A percentile compares a stretch with the other conserved stretches of the same genome.
phyloP scores from a whole-genome alignment of 208 protist species.

The Trypanosomatidae sp. region DNA sequence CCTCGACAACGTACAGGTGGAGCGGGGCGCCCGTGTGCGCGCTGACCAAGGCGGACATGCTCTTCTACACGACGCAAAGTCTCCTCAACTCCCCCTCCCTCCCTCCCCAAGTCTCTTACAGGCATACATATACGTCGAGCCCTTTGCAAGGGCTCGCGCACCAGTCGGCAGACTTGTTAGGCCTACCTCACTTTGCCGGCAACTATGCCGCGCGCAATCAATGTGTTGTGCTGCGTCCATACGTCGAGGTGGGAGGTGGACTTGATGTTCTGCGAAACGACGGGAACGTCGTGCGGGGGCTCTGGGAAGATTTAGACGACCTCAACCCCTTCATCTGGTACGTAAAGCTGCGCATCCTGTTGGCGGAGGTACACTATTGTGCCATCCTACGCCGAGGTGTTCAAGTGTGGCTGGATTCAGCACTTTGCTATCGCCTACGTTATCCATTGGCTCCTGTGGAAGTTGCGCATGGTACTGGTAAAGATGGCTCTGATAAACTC shows the following conservation, averaged over 20 bases:
- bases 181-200: conserved; percentile 51
- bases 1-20: conserved; percentile 8
- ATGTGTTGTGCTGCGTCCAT: conserved; percentile 38
- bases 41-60: conserved; percentile 57
- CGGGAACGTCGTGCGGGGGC: conserved; percentile 18
- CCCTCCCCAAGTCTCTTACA: conserved; percentile 38
- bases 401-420: conserved; percentile 89
- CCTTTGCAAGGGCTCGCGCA: conserved; percentile 36
- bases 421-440: conserved; percentile 78
- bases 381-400: conserved; percentile 56
- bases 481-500: conserved; percentile 52
- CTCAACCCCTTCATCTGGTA: conserved; percentile 72
- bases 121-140: conserved; percentile 47
- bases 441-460: conserved; percentile 76
- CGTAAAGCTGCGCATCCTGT: conserved; percentile 54
- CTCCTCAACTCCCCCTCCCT: conserved; percentile 39
- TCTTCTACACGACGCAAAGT: conserved; percentile 55
- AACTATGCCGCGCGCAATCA: conserved; percentile 65
- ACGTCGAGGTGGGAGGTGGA: conserved; percentile 43
- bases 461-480: conserved; percentile 61
- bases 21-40: conserved; percentile 50
- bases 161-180: conserved; percentile 47
- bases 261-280: conserved; percentile 37
- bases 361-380: conserved; percentile 54
- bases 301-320: conserved; percentile 65